Percentiles rank a stretch among this genome's conserved stretches.
These are phyloP conservation scores for Lipomyces starkeyi DNA, from an alignment of 805 yeast species.

Conservation along the genomic window DNA sequence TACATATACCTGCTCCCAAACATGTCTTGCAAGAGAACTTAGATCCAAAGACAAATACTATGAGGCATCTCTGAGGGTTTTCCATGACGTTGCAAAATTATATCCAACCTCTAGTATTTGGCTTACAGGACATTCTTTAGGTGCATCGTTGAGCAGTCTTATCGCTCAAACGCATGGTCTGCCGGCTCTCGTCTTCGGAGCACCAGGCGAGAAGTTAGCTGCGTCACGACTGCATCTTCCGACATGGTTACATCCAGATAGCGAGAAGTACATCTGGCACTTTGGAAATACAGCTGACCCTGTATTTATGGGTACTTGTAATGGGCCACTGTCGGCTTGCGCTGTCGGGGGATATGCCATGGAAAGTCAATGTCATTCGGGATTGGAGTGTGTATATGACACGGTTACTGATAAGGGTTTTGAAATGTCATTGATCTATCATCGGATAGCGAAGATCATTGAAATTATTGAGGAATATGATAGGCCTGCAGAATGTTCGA, in stretches of 20 bases:
- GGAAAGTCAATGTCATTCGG: conserved; percentile 96
- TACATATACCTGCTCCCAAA: conserved; percentile 86
- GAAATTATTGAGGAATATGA: conserved; percentile 75
- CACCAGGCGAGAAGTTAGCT: conserved; percentile 91
- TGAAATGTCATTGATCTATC: conserved; percentile 86
- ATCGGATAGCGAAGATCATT: conserved; percentile 87
- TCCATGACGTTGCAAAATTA: conserved; percentile 65
- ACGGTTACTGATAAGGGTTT: conserved; percentile 89
- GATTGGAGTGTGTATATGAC: conserved; percentile 85
- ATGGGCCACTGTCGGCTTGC: conserved; percentile 89
- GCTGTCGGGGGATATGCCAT: conserved; percentile 93
- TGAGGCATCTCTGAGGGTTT: conserved; percentile 76
- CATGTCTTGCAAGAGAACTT: conserved; percentile 79
- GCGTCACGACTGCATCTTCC: conserved; percentile 86
- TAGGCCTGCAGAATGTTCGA: conserved; percentile 69
- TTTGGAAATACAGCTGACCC: conserved; percentile 98
- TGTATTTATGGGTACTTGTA: conserved; percentile 93
- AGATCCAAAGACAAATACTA: conserved; percentile 80
- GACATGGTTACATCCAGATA: conserved; percentile 67
- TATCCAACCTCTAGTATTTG: conserved; percentile 80
- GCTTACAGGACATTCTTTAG: conserved; percentile 95
- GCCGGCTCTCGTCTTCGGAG: conserved; percentile 89
- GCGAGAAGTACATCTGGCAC: conserved; percentile 88
- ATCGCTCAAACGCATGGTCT: conserved; percentile 88
- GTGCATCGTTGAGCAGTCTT: conserved; percentile 82